phyloP scores from a whole-genome alignment of 768 basidiomycete genomes.

The Pleurotus citrinopileatus region DNA sequence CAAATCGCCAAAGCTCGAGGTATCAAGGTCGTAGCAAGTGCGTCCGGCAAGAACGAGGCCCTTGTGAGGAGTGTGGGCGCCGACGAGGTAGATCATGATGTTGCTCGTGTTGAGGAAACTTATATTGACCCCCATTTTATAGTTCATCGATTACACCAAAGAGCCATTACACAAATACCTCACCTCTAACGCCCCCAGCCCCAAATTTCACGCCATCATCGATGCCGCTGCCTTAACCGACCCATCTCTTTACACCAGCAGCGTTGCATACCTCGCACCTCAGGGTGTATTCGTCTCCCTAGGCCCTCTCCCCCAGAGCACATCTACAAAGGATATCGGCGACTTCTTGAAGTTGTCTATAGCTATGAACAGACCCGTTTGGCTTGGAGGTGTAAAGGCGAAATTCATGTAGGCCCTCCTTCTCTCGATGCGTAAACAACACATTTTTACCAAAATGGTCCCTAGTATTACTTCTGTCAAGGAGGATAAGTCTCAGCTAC shows the following conservation, averaged over 20 bases:
- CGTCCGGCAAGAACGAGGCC: slow-evolving; percentile 57
- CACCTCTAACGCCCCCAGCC: slow-evolving; percentile 36
- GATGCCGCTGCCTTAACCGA: slow-evolving; percentile 56
- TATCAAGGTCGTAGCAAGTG: slow-evolving; percentile 54
- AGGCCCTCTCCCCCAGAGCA: slow-evolving; percentile 30
- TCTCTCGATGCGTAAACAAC: background rate
- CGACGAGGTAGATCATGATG: slow-evolving; percentile 48
- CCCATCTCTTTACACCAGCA: slow-evolving; percentile 45
- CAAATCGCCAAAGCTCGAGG: slow-evolving; percentile 69
- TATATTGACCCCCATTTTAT: background rate
- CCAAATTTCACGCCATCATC: slow-evolving; percentile 55
- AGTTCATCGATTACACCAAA: slow-evolving; percentile 65
- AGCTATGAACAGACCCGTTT: slow-evolving; percentile 27
- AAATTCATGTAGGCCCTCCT: slow-evolving; percentile 31
- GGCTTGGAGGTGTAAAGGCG: slow-evolving; percentile 40
- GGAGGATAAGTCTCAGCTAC: slow-evolving; percentile 8
- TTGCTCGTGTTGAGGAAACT: background rate
- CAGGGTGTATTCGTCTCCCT: slow-evolving; percentile 49
- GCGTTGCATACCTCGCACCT: slow-evolving; percentile 50
- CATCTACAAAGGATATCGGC: slow-evolving; percentile 17
- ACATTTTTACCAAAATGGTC: background rate
- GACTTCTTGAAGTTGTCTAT: slow-evolving; percentile 22
- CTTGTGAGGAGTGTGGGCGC: slow-evolving; percentile 61
- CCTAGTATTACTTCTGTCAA: slow-evolving; percentile 11
- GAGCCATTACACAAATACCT: slow-evolving; percentile 47